Conservation (phyloP, 805 yeast species). For the Metschnikowia continentalis region DNA sequence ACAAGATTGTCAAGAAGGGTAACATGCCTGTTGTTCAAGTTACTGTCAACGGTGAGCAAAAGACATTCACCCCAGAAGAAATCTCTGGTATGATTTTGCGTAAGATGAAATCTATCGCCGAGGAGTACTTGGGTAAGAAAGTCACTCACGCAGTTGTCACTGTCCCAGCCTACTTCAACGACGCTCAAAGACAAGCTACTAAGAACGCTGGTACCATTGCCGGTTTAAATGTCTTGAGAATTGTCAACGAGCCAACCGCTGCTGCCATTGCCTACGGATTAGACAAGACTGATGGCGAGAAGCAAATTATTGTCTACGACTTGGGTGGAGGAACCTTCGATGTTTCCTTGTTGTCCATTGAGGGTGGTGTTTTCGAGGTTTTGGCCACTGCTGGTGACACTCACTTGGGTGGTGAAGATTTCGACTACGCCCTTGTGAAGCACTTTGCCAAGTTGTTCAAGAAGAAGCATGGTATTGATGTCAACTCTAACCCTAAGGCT, state of each 20-base stretch:
- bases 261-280: slow-evolving; percentile 30
- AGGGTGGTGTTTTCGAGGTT: slow-evolving; percentile 21
- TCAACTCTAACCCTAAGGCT: slow-evolving; percentile 19
- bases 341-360: slow-evolving; percentile 23
- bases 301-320: slow-evolving; percentile 21
- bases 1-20: slow-evolving; percentile 66
- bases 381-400: slow-evolving; percentile 40
- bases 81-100: slow-evolving; percentile 87
- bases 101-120: slow-evolving; percentile 62
- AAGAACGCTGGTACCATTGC: slow-evolving; percentile 22
- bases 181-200: slow-evolving; percentile 22
- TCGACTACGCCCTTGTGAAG: slow-evolving; percentile 19
- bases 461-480: slow-evolving; percentile 18
- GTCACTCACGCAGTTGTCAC: slow-evolving; percentile 22
- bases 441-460: slow-evolving; percentile 19
- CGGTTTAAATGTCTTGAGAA: slow-evolving; percentile 21
- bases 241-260: slow-evolving; percentile 22
- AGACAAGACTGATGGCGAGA: slow-evolving; percentile 21
- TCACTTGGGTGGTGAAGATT: slow-evolving; percentile 23
- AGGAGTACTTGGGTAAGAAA: slow-evolving; percentile 21
- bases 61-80: slow-evolving; percentile 90
- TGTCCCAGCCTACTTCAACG: slow-evolving; percentile 22
- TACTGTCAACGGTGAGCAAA: slow-evolving; percentile 78
- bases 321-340: slow-evolving; percentile 24
- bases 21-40: slow-evolving; percentile 81